Percentiles rank a stretch among this genome's conserved stretches.
These are phyloP conservation scores for Calvatia gigantea DNA, from an alignment of 768 basidiomycete species.

Conservation along the genomic window DNA sequence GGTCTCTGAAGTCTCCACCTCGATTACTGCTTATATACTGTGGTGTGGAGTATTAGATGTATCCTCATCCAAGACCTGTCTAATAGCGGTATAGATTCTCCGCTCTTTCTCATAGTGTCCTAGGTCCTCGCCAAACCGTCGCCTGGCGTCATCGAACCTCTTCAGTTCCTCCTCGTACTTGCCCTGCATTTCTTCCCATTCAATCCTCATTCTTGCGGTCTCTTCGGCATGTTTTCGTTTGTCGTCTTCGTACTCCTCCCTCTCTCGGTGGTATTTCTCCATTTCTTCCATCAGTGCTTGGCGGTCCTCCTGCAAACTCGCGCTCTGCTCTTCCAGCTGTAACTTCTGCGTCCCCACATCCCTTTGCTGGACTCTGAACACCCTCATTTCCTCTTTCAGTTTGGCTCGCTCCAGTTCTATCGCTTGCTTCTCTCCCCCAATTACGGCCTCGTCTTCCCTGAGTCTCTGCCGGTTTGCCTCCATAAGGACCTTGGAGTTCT, in stretches of 20 bases:
- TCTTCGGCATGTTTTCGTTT: slow-evolving; percentile 10
- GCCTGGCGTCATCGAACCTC: slow-evolving; percentile 1
- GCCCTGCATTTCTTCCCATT: slow-evolving; percentile 7
- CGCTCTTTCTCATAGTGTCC: slow-evolving; percentile 7
- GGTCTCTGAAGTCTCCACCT: not conserved
- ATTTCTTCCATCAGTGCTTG: not conserved
- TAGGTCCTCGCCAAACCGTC: slow-evolving; percentile 5
- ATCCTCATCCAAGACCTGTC: slow-evolving; percentile 10
- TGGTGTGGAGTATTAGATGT: not conserved
- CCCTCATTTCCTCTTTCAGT: not conserved
- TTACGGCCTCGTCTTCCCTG: slow-evolving; percentile 8
- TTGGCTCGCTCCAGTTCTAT: not conserved
- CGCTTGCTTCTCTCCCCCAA: slow-evolving; percentile 2
- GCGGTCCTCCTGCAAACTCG: slow-evolving; percentile 4
- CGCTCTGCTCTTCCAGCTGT: slow-evolving; percentile 8
- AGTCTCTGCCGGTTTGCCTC: slow-evolving; percentile 11
- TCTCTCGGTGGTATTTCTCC: slow-evolving; percentile 2
- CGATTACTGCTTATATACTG: not conserved
- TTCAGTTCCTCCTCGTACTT: slow-evolving; percentile 5
- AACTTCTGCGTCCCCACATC: slow-evolving; percentile 4
- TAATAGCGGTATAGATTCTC: slow-evolving; percentile 8
- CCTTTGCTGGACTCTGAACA: slow-evolving; percentile 1
- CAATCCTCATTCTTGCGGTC: slow-evolving; percentile 4
- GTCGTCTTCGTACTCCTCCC: slow-evolving; percentile 7
- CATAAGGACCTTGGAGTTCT: slow-evolving; percentile 10